phyloP scores from a whole-genome alignment of 2,329 filamentous ascomycete genomes.

The Arthrobotrys pseudoclavata region DNA sequence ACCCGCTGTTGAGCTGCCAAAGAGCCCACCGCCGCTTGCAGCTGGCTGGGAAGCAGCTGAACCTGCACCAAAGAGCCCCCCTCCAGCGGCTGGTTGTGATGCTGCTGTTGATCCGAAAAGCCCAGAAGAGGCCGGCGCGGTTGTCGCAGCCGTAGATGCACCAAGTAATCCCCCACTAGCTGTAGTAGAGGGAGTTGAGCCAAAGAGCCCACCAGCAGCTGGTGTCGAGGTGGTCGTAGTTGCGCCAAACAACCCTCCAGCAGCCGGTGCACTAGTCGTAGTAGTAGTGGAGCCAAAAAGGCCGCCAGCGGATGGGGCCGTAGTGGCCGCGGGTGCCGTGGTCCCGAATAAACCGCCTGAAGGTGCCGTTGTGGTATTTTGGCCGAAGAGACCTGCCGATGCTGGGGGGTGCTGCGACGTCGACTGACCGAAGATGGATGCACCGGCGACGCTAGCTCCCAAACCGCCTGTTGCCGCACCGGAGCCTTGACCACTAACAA shows the following conservation, averaged over 20 bases:
- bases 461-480: slow-evolving; percentile 57
- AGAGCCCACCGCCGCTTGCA: slow-evolving; percentile 25
- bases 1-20: slow-evolving; percentile 33
- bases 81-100: slow-evolving; percentile 17
- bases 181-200: slow-evolving; percentile 24
- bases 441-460: slow-evolving; percentile 39
- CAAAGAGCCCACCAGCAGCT: slow-evolving; percentile 48
- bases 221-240: slow-evolving; percentile 19
- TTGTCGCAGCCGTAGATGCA: not conserved
- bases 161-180: slow-evolving; percentile 38
- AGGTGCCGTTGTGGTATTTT: slow-evolving; percentile 47
- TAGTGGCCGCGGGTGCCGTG: slow-evolving; percentile 40
- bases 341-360: slow-evolving; percentile 61
- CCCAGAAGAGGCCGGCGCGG: slow-evolving; percentile 26
- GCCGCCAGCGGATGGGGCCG: slow-evolving; percentile 28
- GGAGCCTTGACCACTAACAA: slow-evolving; percentile 31
- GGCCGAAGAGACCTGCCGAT: slow-evolving; percentile 61
- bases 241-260: slow-evolving; percentile 44
- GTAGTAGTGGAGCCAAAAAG: slow-evolving; percentile 33
- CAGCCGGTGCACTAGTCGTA: slow-evolving; percentile 29
- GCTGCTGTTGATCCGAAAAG: slow-evolving; percentile 42
- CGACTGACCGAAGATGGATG: slow-evolving; percentile 51
- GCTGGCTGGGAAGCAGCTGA: slow-evolving; percentile 28
- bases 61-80: slow-evolving; percentile 44
- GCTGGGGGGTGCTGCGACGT: slow-evolving; percentile 41